Evolutionary conservation across 371 early-diverging fungal genomes (phyloP), one percentile per base, ranked within the genome.

Genomic region (Paraphysoderma sedebokerense): DNA sequence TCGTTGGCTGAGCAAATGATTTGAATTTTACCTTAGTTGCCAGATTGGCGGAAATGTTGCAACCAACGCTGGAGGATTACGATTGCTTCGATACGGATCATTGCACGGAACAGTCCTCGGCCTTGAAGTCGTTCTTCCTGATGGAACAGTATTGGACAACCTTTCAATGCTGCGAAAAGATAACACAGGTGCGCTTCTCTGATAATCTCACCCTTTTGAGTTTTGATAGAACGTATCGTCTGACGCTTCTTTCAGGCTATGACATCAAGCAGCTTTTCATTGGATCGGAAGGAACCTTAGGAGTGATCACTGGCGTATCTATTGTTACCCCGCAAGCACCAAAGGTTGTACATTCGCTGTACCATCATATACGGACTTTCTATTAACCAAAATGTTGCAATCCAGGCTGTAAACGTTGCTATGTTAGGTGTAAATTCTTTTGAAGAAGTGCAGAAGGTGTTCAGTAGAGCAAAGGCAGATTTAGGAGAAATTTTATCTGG

Each of bases 11-110:
- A 24, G 23, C 45, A 36, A 20, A 27, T 28, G 17, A 6, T 23
- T 28, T 22, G 19, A 17, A 22, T 20, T n/a, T 34, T n/a, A 5
- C 20, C 49, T 52, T 44, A 55, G 66, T 20, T 87, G 88, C 61
- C 82, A 79, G 31, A 84, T 96, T 46, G 97, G 97, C 37, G 96
- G 96, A 15, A 96, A 95, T 54, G 81, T 95, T 2, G 77, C 91
- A 7, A 90, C 95, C 3, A 95, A 96, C 58, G 97, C 97, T 0
- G 96, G 96, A 22, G 96, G 96, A 1, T 68, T 96, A 39, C 67
- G 93, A 19, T 68, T 86, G 28, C 67, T 96, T 58, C 74, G 88
- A 9, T 95, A 89, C 61, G 96, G 96, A 31, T 77, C 78, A 12
- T 63, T 95, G 22, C 92, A 90, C 54, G 91, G 93, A 17, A 81